Evolutionary conservation across 129 eudicot species (phyloP).

Genomic region (Flaveria ramosissima): DNA sequence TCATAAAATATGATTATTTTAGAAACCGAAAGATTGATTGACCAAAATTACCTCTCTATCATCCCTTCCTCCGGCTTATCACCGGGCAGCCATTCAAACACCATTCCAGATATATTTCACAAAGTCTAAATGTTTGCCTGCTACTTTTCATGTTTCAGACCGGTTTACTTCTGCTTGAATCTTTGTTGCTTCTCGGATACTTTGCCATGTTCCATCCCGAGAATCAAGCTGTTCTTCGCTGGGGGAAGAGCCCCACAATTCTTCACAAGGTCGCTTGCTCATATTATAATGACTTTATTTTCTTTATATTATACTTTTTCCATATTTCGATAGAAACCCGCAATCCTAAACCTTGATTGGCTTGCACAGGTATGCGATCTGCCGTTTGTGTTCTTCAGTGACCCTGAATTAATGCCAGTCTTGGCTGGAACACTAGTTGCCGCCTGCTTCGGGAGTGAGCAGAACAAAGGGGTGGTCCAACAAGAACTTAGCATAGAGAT

Average conservation of each 20-base stretch:
- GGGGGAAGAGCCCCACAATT: conserved; percentile 98
- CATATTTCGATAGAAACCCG: not conserved
- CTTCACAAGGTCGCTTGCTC: conserved; percentile 81
- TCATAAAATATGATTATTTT: not conserved
- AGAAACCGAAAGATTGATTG: not conserved
- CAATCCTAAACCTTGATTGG: conserved; percentile 19
- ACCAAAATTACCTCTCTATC: not conserved
- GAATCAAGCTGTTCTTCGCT: conserved; percentile 96
- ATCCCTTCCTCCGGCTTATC: not conserved
- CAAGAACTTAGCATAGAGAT: conserved; percentile 97
- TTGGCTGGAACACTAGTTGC: conserved; percentile 89
- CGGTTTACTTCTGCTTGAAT: conserved; percentile 84
- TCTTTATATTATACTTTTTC: not conserved
- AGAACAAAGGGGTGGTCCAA: conserved; percentile 88
- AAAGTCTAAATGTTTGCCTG: not conserved
- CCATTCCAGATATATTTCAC: not conserved
- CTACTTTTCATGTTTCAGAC: conserved; percentile 47
- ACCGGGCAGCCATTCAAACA: too few species aligned
- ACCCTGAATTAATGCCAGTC: conserved; percentile 84
- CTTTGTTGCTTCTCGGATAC: conserved; percentile 78
- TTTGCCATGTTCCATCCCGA: conserved; percentile 86
- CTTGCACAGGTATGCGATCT: conserved; percentile 86
- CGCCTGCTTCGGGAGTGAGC: conserved; percentile 85
- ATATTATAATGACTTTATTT: not conserved
- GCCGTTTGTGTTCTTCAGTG: conserved; percentile 93